Conservation (phyloP, 2,329 filamentous ascomycete species). For the Tolypocladium ophioglossoides region DNA sequence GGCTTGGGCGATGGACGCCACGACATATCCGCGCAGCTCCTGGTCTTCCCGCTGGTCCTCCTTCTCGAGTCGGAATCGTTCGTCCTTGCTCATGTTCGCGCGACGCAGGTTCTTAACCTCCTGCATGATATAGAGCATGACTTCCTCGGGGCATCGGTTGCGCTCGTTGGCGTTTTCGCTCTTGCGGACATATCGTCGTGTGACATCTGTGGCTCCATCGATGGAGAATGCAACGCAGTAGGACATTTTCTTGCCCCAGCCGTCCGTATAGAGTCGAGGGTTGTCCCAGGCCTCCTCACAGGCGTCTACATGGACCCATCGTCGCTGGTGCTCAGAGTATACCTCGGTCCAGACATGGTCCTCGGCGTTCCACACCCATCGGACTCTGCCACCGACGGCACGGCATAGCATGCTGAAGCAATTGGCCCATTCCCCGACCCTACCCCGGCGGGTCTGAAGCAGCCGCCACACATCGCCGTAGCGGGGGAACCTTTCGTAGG, state of each 20-base stretch:
- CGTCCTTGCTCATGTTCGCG: constrained; percentile 74
- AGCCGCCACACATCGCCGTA: constrained; percentile 94
- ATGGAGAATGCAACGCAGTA: constrained; percentile 96
- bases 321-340: constrained; percentile 84
- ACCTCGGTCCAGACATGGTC: constrained; percentile 98
- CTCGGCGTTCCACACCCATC: constrained; percentile 98
- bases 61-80: constrained; percentile 70
- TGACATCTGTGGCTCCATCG: constrained; percentile 64
- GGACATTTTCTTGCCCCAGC: constrained; percentile 92
- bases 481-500: constrained; percentile 81
- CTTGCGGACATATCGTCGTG: constrained; percentile 60
- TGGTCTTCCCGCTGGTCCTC: constrained; percentile 68
- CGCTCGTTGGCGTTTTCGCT: constrained; percentile 62
- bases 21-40: constrained; percentile 64
- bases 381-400: constrained; percentile 78
- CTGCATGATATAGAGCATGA: constrained; percentile 80
- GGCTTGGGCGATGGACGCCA: constrained; percentile 62
- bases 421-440: constrained; percentile 94
- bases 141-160: constrained; percentile 74
- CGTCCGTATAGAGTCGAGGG: constrained; percentile 82
- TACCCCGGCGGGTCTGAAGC: constrained; percentile 74
- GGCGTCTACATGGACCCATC: constrained; percentile 94
- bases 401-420: constrained; percentile 98
- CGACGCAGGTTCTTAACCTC: constrained; percentile 83
- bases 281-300: constrained; percentile 96